Percentiles rank a stretch among this genome's conserved stretches.
Evolutionary conservation across 352 stramenopile genomes (phyloP).

Genomic region (Globisporangium ultimum): DNA sequence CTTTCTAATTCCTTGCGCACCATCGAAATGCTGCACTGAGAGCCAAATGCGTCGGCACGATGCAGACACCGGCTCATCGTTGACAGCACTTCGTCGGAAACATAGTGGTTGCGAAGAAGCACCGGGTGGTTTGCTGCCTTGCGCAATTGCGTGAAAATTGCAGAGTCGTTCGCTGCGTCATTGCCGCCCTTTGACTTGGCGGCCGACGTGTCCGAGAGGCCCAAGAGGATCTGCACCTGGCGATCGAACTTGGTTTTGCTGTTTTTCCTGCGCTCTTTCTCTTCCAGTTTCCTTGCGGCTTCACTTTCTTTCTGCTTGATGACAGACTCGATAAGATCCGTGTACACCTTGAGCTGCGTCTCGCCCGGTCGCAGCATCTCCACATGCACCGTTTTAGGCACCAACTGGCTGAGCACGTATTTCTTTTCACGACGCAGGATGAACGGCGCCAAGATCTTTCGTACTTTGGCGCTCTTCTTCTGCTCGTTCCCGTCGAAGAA

Average conservation of each 20-base stretch:
- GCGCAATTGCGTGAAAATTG: conserved; percentile 94
- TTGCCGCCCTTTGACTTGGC: conserved; percentile 1
- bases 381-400: conserved; percentile 80
- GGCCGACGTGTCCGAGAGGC: conserved; percentile 1
- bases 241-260: conserved; percentile 41
- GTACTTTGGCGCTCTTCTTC: conserved; percentile 82
- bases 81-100: conserved; percentile 67
- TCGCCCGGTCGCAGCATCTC: conserved; percentile 82
- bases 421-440: conserved; percentile 95
- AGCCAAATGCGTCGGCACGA: conserved; percentile 78
- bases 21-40: conserved; percentile 72
- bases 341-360: conserved; percentile 86
- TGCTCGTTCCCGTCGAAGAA: conserved; percentile 83
- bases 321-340: conserved; percentile 61
- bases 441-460: conserved; percentile 96
- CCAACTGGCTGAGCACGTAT: conserved; percentile 92
- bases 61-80: conserved; percentile 84
- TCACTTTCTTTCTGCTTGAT: conserved; percentile 55
- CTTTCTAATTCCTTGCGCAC: conserved; percentile 92
- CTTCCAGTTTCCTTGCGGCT: conserved; percentile 37
- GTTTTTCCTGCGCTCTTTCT: conserved; percentile 61
- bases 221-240: conserved; percentile 46
- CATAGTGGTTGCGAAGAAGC: conserved; percentile 86
- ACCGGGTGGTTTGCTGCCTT: conserved; percentile 98
- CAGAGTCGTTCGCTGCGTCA: conserved; percentile 29